Evolutionary conservation across 2,329 filamentous ascomycete genomes (phyloP), one percentile per base, ranked within the genome.

Genomic region (Trichoderma sp.): DNA sequence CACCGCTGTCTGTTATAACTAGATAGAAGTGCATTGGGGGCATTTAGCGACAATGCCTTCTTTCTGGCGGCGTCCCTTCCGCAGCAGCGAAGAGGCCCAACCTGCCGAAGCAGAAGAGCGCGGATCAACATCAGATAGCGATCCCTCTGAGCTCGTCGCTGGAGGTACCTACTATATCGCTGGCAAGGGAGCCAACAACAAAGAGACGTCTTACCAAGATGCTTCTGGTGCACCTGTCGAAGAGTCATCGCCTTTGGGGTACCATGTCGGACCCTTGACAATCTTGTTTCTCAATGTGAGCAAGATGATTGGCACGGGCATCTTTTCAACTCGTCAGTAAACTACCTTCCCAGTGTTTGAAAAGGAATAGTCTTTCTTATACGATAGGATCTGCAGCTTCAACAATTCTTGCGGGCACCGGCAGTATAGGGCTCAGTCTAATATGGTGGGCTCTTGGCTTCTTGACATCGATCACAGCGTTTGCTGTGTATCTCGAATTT

Each of bases 371-470:
- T 15, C 9, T 17, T 36, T 43, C 12, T 43, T 11, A 57, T 34
- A 39, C 8, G 13, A 6, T 13, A 5, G 55, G 12, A 20, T 50
- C 17, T n/a, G 23, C 70, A 90, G 87, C 89, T 17, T 85, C 86
- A 0, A 84, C 83, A 0, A 88, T 92, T n/a, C 81, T 92, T 2
- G 81, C 75, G 1, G 85, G 85, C 1, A 88, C 88, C 0, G 90
- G 90, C 1, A 91, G 89, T 0, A 83, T 92, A 9, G 90, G 90
- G 0, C 79, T 92, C 1, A 83, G 85, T 39, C 79, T 92, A 70
- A 84, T 92, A 15, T 92, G 88, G 79, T 92, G 90, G 90, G 79
- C 86, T 1, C 83, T 92, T 13, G 90, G 90, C 3, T 87, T 88
- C 71, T 63, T 91, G 43, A 87, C 90, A 66, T 86, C 89, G 0